phyloP scores from a whole-genome alignment of 352 stramenopile species.

The Lagenidium giganteum region DNA sequence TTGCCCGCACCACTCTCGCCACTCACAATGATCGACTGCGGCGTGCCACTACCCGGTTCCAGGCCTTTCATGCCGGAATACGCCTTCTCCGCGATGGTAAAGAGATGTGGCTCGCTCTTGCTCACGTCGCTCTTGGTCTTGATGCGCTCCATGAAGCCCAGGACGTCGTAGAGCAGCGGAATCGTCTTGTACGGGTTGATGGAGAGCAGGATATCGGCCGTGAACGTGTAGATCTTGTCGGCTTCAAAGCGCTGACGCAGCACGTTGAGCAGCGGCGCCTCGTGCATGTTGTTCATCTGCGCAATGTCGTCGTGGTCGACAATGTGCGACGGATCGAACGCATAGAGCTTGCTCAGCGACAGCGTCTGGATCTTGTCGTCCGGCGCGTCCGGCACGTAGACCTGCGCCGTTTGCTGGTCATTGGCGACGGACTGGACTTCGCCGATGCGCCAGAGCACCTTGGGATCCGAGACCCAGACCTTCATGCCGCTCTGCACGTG shows the following conservation, averaged over 20 bases:
- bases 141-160: slow-evolving; percentile 61
- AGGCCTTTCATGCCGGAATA: slow-evolving; percentile 68
- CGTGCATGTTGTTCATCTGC: slow-evolving; percentile 89
- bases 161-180: slow-evolving; percentile 74
- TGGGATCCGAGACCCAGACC: slow-evolving; percentile 74
- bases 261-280: slow-evolving; percentile 75
- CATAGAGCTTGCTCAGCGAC: slow-evolving; percentile 47
- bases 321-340: slow-evolving; percentile 81
- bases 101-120: slow-evolving; percentile 59
- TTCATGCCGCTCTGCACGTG: slow-evolving; percentile 48
- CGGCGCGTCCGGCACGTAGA: slow-evolving; percentile 53
- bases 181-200: slow-evolving; percentile 88
- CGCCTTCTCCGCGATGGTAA: slow-evolving; percentile 76
- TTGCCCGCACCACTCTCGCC: slow-evolving; percentile 92
- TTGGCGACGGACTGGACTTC: slow-evolving; percentile 49
- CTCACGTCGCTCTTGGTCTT: slow-evolving; percentile 4
- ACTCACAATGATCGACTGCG: slow-evolving; percentile 93
- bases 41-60: slow-evolving; percentile 37
- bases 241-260: slow-evolving; percentile 73
- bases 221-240: slow-evolving; percentile 86
- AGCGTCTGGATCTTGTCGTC: slow-evolving; percentile 61
- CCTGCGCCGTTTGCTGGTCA: slow-evolving; percentile 41
- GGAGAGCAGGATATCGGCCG: slow-evolving; percentile 75
- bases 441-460: slow-evolving; percentile 75
- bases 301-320: slow-evolving; percentile 82